Percentiles rank a stretch among this genome's conserved stretches.
These are phyloP conservation scores for Diversispora eburnea DNA, from an alignment of 192 early-diverging fungal genomes.

Conservation along the genomic window DNA sequence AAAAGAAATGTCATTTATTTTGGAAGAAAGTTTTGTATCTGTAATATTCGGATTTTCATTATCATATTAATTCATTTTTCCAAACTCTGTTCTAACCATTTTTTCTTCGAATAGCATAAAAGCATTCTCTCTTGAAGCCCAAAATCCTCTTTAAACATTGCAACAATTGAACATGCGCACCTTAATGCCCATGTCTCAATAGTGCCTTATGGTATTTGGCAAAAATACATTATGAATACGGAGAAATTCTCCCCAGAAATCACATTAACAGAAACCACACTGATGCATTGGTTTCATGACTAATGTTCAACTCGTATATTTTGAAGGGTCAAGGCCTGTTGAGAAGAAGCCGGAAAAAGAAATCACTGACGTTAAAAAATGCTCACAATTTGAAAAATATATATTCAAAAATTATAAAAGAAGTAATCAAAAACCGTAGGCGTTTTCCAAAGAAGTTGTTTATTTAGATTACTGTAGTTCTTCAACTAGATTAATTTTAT, in stretches of 20 bases:
- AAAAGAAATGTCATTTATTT: too few relatives aligned
- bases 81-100: neutral
- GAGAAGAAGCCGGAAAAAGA: neutral
- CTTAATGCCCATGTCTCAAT: slow-evolving; percentile 28
- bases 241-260: neutral
- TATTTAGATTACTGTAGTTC: too few relatives aligned
- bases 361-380: slow-evolving; percentile 13
- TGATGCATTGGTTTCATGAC: neutral
- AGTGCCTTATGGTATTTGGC: slow-evolving; percentile 17
- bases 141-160: slow-evolving; percentile 15
- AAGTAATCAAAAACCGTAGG: slow-evolving; percentile 22
- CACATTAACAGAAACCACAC: neutral
- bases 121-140: slow-evolving; percentile 12
- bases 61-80: slow-evolving; percentile 7
- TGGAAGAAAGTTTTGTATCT: too few relatives aligned
- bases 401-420: slow-evolving; percentile 23
- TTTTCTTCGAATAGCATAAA: slow-evolving; percentile 17
- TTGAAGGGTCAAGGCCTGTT: slow-evolving; percentile 27
- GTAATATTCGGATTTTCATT: too few relatives aligned
- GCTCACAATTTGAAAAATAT: slow-evolving; percentile 25
- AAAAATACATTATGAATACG: slow-evolving; percentile 24
- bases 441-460: slow-evolving; percentile 18
- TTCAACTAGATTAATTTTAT: too few relatives aligned
- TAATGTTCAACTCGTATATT: slow-evolving; percentile 20
- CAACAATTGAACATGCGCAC: slow-evolving; percentile 18